Percentiles rank a stretch among this genome's conserved stretches.
Conservation (phyloP, 306 rosid genomes). For the Begonia fuchsioides region DNA sequence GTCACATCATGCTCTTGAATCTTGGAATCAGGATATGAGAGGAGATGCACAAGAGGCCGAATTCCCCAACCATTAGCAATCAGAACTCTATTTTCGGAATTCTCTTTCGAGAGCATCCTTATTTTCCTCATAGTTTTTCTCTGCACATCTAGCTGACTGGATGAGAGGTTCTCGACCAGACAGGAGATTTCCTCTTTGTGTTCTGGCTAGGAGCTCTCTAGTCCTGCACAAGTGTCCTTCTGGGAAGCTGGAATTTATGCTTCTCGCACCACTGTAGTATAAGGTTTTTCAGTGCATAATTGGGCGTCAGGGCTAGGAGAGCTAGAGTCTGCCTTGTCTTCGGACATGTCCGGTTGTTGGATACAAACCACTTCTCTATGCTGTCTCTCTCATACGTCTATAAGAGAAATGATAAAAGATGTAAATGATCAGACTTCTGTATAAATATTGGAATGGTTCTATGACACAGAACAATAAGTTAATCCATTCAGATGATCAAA, state of each 20-base stretch:
- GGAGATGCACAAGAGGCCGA: conserved; percentile 39
- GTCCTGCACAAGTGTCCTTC: conserved; percentile 9
- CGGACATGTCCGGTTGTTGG: conserved; percentile 36
- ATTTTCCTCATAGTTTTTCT: conserved; percentile 40
- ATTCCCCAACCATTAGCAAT: conserved; percentile 49
- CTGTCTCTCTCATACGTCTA: conserved; percentile 72
- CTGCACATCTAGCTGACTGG: conserved; percentile 36
- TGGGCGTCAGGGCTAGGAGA: conserved; percentile 23
- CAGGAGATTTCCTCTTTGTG: conserved; percentile 25
- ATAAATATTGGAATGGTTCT: no score
- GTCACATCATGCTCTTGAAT: conserved; percentile 63
- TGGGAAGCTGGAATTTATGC: conserved; percentile 38
- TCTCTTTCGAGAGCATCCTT: conserved; percentile 55
- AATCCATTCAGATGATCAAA: no score
- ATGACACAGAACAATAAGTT: no score
- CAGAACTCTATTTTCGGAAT: conserved; percentile 39
- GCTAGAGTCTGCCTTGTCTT: conserved; percentile 26
- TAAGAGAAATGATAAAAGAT: background rate
- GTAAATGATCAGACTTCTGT: background rate
- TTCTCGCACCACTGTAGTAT: conserved; percentile 51
- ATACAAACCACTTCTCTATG: conserved; percentile 58
- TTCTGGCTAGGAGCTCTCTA: conserved; percentile 15
- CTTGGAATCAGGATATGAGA: conserved; percentile 57
- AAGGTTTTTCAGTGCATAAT: conserved; percentile 34
- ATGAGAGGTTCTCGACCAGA: conserved; percentile 36